Evolutionary conservation across 139 green algal species (phyloP), one percentile per base, ranked within the genome.

Genomic region (Chlorella sp.): DNA sequence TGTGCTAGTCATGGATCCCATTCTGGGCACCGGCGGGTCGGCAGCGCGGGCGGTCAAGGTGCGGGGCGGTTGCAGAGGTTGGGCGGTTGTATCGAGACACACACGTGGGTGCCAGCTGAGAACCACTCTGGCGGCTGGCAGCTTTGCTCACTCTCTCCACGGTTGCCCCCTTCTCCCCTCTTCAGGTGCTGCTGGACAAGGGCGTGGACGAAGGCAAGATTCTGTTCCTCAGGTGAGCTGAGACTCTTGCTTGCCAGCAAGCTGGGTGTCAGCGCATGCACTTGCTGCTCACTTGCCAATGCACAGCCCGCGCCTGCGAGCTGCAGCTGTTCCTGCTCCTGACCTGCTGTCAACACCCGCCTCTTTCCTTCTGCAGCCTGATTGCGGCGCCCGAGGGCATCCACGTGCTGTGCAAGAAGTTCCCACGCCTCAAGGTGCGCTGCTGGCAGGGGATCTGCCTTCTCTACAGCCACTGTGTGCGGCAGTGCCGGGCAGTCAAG

Each of bases 1-100:
- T 83, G 97, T 99, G 80, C 85, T 99, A 81, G 89, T 99, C 26
- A 92, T 99, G 92, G 97, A 99, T 81, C 97, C 97, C 40, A 94
- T 98, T 36, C 88, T 99, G 60, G 96, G 90, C 30, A 98, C 95
- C 0, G 97, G 96, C 26, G 88, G 91, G 84, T 94, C 90, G 40
- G 94, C 95, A 2, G 83, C 87, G 28, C 87, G 90, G 40, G 94
- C 93, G 22, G 93, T 98, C 69, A 88, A 97, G 93, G 92, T 98
- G 82, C 83, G 41, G 32, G 36, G 38, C 51, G 8, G 11, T 7
- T 72, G 64, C 30, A 22, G 32, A 41, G 7, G 32, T 30, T 41
- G 60, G 32, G 65, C 19, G n/a, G 65, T 6, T 38, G 17, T 17
- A 38, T n/a, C n/a, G 13, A 75, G 3, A 19, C 36, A 46, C 22